Conservation (phyloP, 768 basidiomycete genomes). For the Chalciporus piperatus region DNA sequence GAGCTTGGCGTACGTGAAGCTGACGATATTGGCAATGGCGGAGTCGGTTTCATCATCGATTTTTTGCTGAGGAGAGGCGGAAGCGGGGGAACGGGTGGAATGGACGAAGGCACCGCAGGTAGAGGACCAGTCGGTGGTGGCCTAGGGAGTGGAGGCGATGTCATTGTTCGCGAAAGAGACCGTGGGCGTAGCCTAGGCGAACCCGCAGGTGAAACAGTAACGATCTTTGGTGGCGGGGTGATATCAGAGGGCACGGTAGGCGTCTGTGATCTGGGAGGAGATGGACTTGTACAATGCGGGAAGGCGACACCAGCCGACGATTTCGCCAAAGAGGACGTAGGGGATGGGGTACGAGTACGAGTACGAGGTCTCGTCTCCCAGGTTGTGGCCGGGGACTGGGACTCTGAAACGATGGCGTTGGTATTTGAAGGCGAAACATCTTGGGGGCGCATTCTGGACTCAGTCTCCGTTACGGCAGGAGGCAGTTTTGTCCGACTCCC, state of each 20-base stretch:
- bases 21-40: conserved; percentile 3
- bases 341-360: conserved; percentile 10
- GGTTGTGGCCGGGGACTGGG: not conserved
- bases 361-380: not conserved
- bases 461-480: not conserved
- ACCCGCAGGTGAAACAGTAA: conserved; percentile 18
- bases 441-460: not conserved
- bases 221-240: conserved; percentile 3
- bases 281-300: not conserved
- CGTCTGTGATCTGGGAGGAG: conserved; percentile 5
- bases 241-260: conserved; percentile 4
- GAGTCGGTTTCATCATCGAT: conserved; percentile 6
- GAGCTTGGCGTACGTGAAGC: conserved; percentile 8
- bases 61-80: conserved; percentile 21
- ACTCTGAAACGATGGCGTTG: conserved; percentile 4
- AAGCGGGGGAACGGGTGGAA: conserved; percentile 27
- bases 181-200: conserved; percentile 23
- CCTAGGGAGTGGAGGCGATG: conserved; percentile 23
- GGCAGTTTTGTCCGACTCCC: not conserved
- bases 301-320: not conserved
- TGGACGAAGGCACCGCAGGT: conserved; percentile 24
- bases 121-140: conserved; percentile 30
- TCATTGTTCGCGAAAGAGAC: conserved; percentile 24
- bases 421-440: conserved; percentile 19
- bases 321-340: conserved; percentile 6